Conservation (phyloP, 495 filamentous ascomycete species). For the Tricharina praecox region DNA sequence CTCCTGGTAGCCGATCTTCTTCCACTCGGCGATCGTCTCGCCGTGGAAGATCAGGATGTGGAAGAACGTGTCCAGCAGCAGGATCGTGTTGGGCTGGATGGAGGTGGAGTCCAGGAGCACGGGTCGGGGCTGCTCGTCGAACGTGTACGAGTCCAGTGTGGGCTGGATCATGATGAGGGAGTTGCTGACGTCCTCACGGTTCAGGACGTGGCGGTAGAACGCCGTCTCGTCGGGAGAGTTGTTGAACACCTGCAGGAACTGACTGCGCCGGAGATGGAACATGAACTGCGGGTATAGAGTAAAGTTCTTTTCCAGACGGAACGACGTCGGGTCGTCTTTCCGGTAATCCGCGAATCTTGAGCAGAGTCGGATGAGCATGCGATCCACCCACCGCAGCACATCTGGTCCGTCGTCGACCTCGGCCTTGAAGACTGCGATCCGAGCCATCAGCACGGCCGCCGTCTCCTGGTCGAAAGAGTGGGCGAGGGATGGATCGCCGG, state of each 20-base stretch:
- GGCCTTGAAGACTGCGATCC: slow-evolving; percentile 97
- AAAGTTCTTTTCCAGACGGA: slow-evolving; percentile 97
- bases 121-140: slow-evolving; percentile 79
- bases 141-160: slow-evolving; percentile 90
- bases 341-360: slow-evolving; percentile 95
- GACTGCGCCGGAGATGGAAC: slow-evolving; percentile 93
- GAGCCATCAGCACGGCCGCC: slow-evolving; percentile 91
- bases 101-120: slow-evolving; percentile 91
- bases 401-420: slow-evolving; percentile 99
- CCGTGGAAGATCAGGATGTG: slow-evolving; percentile 99
- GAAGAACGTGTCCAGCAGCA: slow-evolving; percentile 97
- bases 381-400: slow-evolving; percentile 93
- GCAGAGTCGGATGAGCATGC: slow-evolving; percentile 95
- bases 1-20: slow-evolving; percentile 94
- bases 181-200: slow-evolving; percentile 94
- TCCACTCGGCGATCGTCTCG: slow-evolving; percentile 95
- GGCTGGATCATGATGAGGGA: slow-evolving; percentile 98
- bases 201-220: slow-evolving; percentile 92
- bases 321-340: slow-evolving; percentile 95
- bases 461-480: slow-evolving; percentile 99
- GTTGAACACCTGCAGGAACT: slow-evolving; percentile 99
- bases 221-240: slow-evolving; percentile 98
- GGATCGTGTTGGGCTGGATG: slow-evolving; percentile 84
- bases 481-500: slow-evolving; percentile 90
- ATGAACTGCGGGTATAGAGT: slow-evolving; percentile 99